Conservation (phyloP, 2,329 filamentous ascomycete species). For the Diplocarpon mali region DNA sequence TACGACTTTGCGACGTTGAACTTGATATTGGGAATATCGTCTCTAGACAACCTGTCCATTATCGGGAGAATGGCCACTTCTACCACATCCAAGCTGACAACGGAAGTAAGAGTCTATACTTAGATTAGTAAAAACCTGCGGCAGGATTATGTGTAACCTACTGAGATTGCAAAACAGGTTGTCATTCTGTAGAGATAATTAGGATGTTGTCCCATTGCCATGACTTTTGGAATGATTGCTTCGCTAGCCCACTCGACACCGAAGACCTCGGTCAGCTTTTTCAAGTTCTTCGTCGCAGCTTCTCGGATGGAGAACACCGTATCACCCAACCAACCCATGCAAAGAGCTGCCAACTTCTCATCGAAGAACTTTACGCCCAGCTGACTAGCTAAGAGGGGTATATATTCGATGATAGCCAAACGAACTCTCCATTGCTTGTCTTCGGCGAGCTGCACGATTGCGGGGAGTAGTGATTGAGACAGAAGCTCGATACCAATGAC, state of each 20-base stretch:
- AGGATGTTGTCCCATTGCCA: constrained; percentile 94
- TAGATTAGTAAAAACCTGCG: constrained; percentile 20
- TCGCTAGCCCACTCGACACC: constrained; percentile 95
- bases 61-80: constrained; percentile 89
- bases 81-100: constrained; percentile 88
- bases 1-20: constrained; percentile 99
- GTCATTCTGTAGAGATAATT: constrained; percentile 99
- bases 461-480: constrained; percentile 90
- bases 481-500: constrained; percentile 97
- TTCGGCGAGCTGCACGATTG: constrained; percentile 93
- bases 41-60: constrained; percentile 83
- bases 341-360: constrained; percentile 87
- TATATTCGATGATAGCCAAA: constrained; percentile 98
- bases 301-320: constrained; percentile 98
- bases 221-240: constrained; percentile 96
- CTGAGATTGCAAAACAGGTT: constrained; percentile 97
- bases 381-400: constrained; percentile 88
- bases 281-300: constrained; percentile 91
- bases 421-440: constrained; percentile 99
- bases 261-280: constrained; percentile 97
- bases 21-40: constrained; percentile 97
- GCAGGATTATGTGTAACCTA: constrained; percentile 41
- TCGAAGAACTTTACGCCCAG: constrained; percentile 97
- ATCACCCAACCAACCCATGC: constrained; percentile 97
- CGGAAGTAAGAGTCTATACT: constrained; percentile 75